Evolutionary conservation across 2,329 filamentous ascomycete species (phyloP).

Genomic region (Paraconiothyrium brasiliense): DNA sequence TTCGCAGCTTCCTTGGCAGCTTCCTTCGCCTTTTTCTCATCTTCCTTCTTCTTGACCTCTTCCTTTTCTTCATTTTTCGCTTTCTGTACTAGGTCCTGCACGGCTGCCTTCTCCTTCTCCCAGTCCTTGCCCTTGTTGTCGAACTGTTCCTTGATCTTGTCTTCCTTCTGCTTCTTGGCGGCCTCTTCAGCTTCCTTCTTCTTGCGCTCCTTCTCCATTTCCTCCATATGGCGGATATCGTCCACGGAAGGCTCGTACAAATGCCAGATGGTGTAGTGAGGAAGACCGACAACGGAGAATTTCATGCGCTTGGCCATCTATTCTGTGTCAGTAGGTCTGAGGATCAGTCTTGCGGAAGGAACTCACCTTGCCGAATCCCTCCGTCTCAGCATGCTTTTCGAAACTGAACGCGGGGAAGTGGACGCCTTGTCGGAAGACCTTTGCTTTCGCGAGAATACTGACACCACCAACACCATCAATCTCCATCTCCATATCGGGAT

Average conservation of each 20-base stretch:
- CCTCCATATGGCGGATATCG: conserved; percentile 97
- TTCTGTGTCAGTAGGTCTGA: conserved; percentile 34
- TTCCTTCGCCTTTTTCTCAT: conserved; percentile 66
- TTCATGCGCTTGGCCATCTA: conserved; percentile 98
- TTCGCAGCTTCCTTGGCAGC: conserved; percentile 63
- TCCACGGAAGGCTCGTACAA: conserved; percentile 99
- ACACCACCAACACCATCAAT: conserved; percentile 98
- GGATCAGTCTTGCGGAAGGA: background rate
- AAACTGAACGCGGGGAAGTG: conserved; percentile 99
- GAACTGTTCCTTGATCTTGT: conserved; percentile 84
- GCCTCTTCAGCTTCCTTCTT: conserved; percentile 82
- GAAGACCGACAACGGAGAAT: conserved; percentile 92
- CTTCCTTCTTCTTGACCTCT: conserved; percentile 52
- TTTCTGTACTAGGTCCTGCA: conserved; percentile 73
- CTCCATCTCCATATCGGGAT: conserved; percentile 99
- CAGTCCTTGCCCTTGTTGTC: conserved; percentile 80
- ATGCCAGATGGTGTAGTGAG: conserved; percentile 99
- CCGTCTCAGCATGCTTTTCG: conserved; percentile 97
- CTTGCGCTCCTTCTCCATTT: conserved; percentile 90
- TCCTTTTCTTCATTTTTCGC: conserved; percentile 57
- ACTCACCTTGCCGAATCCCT: conserved; percentile 95
- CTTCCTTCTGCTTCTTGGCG: conserved; percentile 74
- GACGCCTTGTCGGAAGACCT: conserved; percentile 91
- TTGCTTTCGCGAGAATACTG: conserved; percentile 94
- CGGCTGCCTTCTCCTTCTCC: conserved; percentile 87